A percentile compares a stretch with the other conserved stretches of the same genome.
These are phyloP conservation scores for Drechslera avenae DNA, from an alignment of 2,329 filamentous ascomycete genomes.

Conservation along the genomic window DNA sequence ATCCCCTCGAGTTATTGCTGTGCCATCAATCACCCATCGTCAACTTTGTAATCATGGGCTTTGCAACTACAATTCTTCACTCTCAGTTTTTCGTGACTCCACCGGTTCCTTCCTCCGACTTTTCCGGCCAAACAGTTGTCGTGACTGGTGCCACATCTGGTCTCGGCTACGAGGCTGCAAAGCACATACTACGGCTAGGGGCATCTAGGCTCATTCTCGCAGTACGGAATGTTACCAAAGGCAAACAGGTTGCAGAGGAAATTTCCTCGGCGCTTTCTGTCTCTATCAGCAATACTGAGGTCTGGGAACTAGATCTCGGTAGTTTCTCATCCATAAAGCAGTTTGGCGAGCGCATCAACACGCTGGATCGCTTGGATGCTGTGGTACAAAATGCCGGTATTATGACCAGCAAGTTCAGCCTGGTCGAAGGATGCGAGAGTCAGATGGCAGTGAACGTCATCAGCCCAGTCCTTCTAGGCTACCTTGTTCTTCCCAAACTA, in stretches of 20 bases:
- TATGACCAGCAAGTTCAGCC: slow-evolving; percentile 8
- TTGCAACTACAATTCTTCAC: slow-evolving; percentile 37
- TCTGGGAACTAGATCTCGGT: slow-evolving; percentile 54
- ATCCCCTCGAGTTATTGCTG: background rate
- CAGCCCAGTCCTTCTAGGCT: slow-evolving; percentile 20
- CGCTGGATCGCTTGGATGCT: slow-evolving; percentile 40
- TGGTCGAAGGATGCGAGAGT: slow-evolving; percentile 21
- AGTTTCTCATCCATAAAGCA: slow-evolving; percentile 1
- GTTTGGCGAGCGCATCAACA: slow-evolving; percentile 6
- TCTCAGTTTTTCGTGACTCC: slow-evolving; percentile 48
- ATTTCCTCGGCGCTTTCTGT: slow-evolving; percentile 37
- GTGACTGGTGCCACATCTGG: slow-evolving; percentile 56
- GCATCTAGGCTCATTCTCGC: slow-evolving; percentile 53
- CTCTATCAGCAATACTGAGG: slow-evolving; percentile 44
- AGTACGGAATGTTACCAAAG: slow-evolving; percentile 50
- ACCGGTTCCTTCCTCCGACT: slow-evolving; percentile 31
- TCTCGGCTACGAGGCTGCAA: slow-evolving; percentile 53
- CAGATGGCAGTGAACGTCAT: slow-evolving; percentile 33
- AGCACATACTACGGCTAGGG: slow-evolving; percentile 49
- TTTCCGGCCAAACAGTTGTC: slow-evolving; percentile 48
- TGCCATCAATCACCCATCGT: background rate
- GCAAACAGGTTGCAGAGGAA: slow-evolving; percentile 49
- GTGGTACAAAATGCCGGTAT: slow-evolving; percentile 50
- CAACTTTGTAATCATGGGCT: background rate
- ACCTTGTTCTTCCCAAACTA: slow-evolving; percentile 39